phyloP scores from a whole-genome alignment of 2,329 filamentous ascomycete species.

The Cercospora sp. region DNA sequence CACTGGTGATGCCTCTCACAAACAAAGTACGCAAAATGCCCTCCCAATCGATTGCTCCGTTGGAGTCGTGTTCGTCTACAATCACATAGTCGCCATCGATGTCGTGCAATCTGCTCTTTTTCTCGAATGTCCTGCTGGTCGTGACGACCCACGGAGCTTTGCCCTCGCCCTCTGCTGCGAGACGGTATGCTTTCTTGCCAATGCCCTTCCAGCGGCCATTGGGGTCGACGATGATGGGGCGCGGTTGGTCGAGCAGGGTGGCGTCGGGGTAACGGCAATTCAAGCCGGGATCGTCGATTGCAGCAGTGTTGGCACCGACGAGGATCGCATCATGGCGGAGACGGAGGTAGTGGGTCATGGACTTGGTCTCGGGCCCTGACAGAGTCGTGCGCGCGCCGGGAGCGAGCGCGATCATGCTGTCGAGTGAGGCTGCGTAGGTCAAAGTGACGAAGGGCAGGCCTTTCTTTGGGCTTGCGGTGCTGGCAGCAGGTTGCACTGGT shows the following conservation, averaged over 20 bases:
- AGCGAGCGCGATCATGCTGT: slow-evolving; percentile 72
- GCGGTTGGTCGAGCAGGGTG: slow-evolving; percentile 63
- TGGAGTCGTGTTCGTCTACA: slow-evolving; percentile 17
- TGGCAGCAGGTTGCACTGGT: neutral
- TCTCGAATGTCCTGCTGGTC: slow-evolving; percentile 8
- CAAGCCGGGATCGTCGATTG: slow-evolving; percentile 80
- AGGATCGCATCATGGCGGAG: slow-evolving; percentile 80
- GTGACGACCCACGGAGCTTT: slow-evolving; percentile 62
- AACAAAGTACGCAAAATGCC: slow-evolving; percentile 61
- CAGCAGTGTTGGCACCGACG: slow-evolving; percentile 78
- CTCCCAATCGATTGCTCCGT: slow-evolving; percentile 56
- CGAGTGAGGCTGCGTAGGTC: slow-evolving; percentile 88
- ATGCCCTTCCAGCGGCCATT: slow-evolving; percentile 68
- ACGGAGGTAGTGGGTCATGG: slow-evolving; percentile 91
- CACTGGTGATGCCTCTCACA: slow-evolving; percentile 64
- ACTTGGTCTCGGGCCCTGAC: slow-evolving; percentile 79
- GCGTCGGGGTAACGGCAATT: slow-evolving; percentile 70
- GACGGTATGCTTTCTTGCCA: slow-evolving; percentile 62
- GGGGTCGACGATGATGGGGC: slow-evolving; percentile 81
- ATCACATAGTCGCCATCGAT: slow-evolving; percentile 29
- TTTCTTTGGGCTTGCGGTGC: neutral
- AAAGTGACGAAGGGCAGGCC: slow-evolving; percentile 65
- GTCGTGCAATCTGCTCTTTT: slow-evolving; percentile 37
- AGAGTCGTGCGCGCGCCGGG: slow-evolving; percentile 76
- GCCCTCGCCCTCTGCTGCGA: slow-evolving; percentile 65